Evolutionary conservation across 1,284 basidiomycete species (phyloP).

Genomic region (Apiotrichum porosum): DNA sequence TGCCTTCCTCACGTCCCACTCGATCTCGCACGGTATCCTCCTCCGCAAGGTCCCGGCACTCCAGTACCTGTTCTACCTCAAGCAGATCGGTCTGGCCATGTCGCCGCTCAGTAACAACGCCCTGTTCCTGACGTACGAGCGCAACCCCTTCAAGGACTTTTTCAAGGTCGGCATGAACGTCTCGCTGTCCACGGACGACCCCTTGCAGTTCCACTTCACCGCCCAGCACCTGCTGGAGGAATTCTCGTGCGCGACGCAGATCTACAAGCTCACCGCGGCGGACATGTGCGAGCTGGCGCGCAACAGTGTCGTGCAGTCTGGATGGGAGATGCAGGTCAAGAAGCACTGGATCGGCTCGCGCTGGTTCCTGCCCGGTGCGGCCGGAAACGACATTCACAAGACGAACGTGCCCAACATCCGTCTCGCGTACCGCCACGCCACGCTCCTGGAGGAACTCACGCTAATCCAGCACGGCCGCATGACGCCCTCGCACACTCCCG

Average conservation of each 20-base stretch:
- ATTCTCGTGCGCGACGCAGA: slow-evolving; percentile 96
- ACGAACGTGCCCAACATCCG: slow-evolving; percentile 94
- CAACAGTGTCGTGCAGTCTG: slow-evolving; percentile 92
- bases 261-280: slow-evolving; percentile 75
- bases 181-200: slow-evolving; percentile 73
- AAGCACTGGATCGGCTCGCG: slow-evolving; percentile 89
- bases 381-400: slow-evolving; percentile 90
- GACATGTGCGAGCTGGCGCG: slow-evolving; percentile 82
- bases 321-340: slow-evolving; percentile 98
- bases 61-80: slow-evolving; percentile 87
- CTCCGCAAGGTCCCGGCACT: slow-evolving; percentile 92
- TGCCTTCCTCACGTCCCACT: slow-evolving; percentile 92
- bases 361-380: slow-evolving; percentile 83
- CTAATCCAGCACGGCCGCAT: slow-evolving; percentile 35
- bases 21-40: slow-evolving; percentile 97
- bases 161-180: slow-evolving; percentile 96
- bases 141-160: slow-evolving; percentile 95
- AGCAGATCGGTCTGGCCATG: slow-evolving; percentile 97
- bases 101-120: slow-evolving; percentile 97
- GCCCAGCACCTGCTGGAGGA: slow-evolving; percentile 94
- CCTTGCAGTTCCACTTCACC: slow-evolving; percentile 86
- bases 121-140: slow-evolving; percentile 88
- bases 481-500: slow-evolving; percentile 30
- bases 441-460: slow-evolving; percentile 73
- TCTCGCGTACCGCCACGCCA: slow-evolving; percentile 81